Percentiles rank a stretch among this genome's conserved stretches.
These are phyloP conservation scores for Knoxdaviesia proteae DNA, from an alignment of 2,329 filamentous ascomycete species.

Conservation along the genomic window DNA sequence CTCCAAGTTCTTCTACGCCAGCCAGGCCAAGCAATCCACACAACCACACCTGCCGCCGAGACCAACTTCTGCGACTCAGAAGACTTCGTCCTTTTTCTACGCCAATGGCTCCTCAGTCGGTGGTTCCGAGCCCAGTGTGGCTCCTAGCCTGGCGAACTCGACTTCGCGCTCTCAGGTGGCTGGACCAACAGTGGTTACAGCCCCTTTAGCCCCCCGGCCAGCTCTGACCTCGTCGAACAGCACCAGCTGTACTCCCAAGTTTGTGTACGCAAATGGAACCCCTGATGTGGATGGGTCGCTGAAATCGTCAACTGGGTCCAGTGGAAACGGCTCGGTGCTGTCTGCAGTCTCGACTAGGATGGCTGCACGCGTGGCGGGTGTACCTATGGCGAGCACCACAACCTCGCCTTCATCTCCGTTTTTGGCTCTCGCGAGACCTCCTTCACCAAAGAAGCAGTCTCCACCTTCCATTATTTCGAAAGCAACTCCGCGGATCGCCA, in stretches of 20 bases:
- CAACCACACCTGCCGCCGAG: slow-evolving; percentile 15
- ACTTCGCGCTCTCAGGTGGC: slow-evolving; percentile 3
- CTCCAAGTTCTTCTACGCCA: slow-evolving; percentile 82
- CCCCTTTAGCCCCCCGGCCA: slow-evolving; percentile 14
- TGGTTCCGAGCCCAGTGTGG: no score
- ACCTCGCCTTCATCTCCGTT: slow-evolving; percentile 1
- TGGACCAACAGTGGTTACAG: slow-evolving; percentile 1
- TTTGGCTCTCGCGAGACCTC: slow-evolving; percentile 1
- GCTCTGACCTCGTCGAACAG: slow-evolving; percentile 15
- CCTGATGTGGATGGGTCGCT: slow-evolving; percentile 23
- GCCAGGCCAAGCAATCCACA: slow-evolving; percentile 29
- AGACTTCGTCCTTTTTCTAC: slow-evolving; percentile 32
- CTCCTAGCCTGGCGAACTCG: slow-evolving; percentile 8
- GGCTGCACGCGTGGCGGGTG: no score
- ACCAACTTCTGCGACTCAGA: slow-evolving; percentile 18
- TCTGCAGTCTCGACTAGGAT: no score
- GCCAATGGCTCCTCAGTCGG: slow-evolving; percentile 21
- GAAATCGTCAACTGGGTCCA: slow-evolving; percentile 8
- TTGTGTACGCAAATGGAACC: slow-evolving; percentile 54
- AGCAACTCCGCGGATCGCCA: slow-evolving; percentile 15
- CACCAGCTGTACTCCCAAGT: slow-evolving; percentile 29
- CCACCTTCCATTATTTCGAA: no score
- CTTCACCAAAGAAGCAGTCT: slow-evolving; percentile 3
- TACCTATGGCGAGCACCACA: no score
- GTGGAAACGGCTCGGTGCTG: no score